A percentile compares a stretch with the other conserved stretches of the same genome.
These are phyloP conservation scores for Arthrobotrys sinensis DNA, from an alignment of 2,329 filamentous ascomycete genomes.

Conservation along the genomic window DNA sequence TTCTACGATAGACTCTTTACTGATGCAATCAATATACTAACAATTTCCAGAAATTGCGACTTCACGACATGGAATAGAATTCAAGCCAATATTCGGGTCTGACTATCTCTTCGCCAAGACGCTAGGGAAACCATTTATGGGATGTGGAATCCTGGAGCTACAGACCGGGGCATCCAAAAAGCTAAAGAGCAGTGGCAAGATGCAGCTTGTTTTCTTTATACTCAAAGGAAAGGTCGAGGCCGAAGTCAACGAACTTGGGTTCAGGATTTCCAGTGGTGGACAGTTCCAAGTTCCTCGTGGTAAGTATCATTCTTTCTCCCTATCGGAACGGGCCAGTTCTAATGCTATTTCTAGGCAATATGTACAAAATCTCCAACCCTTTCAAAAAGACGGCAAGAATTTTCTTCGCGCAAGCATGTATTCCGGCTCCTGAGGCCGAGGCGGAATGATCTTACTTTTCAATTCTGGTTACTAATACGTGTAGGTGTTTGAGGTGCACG, in stretches of 20 bases:
- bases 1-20: slow-evolving; percentile 55
- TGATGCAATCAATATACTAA: slow-evolving; percentile 1
- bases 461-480: neutral
- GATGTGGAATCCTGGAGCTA: slow-evolving; percentile 89
- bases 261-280: slow-evolving; percentile 87
- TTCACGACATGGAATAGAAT: slow-evolving; percentile 51
- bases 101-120: slow-evolving; percentile 81
- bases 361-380: slow-evolving; percentile 91
- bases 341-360: slow-evolving; percentile 77
- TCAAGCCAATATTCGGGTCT: slow-evolving; percentile 57
- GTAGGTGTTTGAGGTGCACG: slow-evolving; percentile 20
- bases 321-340: neutral
- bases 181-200: slow-evolving; percentile 91
- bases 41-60: slow-evolving; percentile 49
- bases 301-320: slow-evolving; percentile 70
- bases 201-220: slow-evolving; percentile 98
- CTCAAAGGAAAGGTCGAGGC: slow-evolving; percentile 86
- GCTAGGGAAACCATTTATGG: slow-evolving; percentile 86
- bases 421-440: slow-evolving; percentile 21
- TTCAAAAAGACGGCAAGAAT: slow-evolving; percentile 80
- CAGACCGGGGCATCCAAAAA: slow-evolving; percentile 86
- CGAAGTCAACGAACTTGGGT: slow-evolving; percentile 80
- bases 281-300: slow-evolving; percentile 96
- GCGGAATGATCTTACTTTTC: slow-evolving; percentile 1
- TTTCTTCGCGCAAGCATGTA: slow-evolving; percentile 91